Base-by-base conservation (phyloP, 805 yeast species). In the Kazachstania africana region DNA sequence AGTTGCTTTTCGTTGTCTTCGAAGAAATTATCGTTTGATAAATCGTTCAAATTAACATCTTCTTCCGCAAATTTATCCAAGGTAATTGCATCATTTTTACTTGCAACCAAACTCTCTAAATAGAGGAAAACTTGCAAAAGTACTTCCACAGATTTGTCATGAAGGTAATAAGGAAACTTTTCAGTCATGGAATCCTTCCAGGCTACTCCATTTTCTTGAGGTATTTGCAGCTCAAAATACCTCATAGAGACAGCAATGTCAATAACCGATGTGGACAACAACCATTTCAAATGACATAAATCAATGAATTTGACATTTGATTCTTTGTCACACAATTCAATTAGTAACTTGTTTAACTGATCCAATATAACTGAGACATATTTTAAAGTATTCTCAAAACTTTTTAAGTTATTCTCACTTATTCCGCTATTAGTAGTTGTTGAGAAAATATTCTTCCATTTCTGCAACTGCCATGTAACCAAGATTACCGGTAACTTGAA, bases 401-500 rank as follows among this genome's bases (percentile, higher is more conserved):
- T 19, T 3, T 17, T 10, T 9, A 16, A 29, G 3, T 17, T 14
- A 18, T 29, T 21, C 6, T 12, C 17, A 12, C 19, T 24, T 2
- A 16, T 12, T 5, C 23, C 20, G 12, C 18, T 10, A 4, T 16
- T 21, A 16, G 27, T 24, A 5, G 34, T 16, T 8, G 34, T 38
- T 16, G 41, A 38, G 8, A 52, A 28, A 14, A 48, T 38, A 10
- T 44, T 47, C 2, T 38, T 36, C 58, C 58, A 54, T 29, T 41
- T 43, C 24, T 50, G 49, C 25, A 53, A 29, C 28, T 47, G 40
- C 55, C 59, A 50, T 6, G 52, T 38, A 12, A 41, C 46, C 9
- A 47, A 24, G 15, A 51, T 26, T 2, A 48, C 42, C 14, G 54
- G 36, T 22, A 53, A 16, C 29, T 42, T 52, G 26, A 53, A 48